Base-by-base conservation (phyloP, 2,329 filamentous ascomycete species). In the Macrophomina phaseolina region DNA sequence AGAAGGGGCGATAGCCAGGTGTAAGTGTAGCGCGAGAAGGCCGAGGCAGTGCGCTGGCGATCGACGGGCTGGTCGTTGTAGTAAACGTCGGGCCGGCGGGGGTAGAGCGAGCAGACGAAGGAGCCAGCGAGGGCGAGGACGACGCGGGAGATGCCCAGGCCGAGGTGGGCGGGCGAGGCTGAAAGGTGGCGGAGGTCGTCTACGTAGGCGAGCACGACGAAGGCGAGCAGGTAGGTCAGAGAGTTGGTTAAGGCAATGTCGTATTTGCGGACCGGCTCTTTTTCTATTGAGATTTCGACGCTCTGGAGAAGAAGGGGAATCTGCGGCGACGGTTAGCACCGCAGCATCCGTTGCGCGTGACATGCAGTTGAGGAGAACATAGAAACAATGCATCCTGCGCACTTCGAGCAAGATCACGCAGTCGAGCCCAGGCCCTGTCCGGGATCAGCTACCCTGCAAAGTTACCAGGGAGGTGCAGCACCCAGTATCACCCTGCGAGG, bases 21-120 rank as follows among this genome's bases (percentile, higher is more conserved):
- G 79, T 89, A 94, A 6, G 86, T 91, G 72, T 87, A 87, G 61
- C 87, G 85, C 61, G 79, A 83, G 56, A 90, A 81, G 1, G 88
- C 85, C 2, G 89, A 88, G 3, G 81, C 82, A 0, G 89, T 90
- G 71, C 83, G 84, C 78, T 90, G 84, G 16, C 81, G 80, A 73
- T 94, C 91, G 38, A 94, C 89, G 5, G 30, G 23, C 4, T 28
- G 36, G 48, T 49, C 49, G 38, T 63, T 49, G 28, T 55, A 28
- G 56, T 45, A 53, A 49, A 67, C 55, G n/a, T 55, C 55, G 2
- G 65, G 65, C 1, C 65, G 38, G 4, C 65, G 65, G 8, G 65
- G 65, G 48, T 62, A 30, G 4, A 38, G 30, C 6, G 58, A 34
- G 56, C 56, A 67, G 56, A 62, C 11, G 36, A 67, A 28, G 32